These are phyloP conservation scores for Taxawa tesnikishii DNA, from an alignment of 2,329 filamentous ascomycete genomes.

Conservation along the genomic window DNA sequence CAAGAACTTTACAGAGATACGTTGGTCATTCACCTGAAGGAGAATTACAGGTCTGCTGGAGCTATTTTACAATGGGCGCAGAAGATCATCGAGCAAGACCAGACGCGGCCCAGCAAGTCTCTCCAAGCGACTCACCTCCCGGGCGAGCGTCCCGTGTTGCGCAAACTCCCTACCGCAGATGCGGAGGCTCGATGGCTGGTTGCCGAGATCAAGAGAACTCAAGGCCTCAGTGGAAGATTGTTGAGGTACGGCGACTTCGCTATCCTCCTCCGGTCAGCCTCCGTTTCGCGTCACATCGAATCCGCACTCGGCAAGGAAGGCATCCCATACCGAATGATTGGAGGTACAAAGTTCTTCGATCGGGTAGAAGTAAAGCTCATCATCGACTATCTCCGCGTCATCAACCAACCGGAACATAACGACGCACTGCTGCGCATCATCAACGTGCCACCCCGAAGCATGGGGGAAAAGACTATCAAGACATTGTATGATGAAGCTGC, in stretches of 20 bases:
- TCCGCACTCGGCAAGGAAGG: conserved; percentile 66
- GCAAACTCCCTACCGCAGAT: conserved; percentile 56
- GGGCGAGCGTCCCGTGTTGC: conserved; percentile 69
- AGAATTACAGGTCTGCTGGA: conserved; percentile 88
- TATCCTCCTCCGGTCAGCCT: conserved; percentile 73
- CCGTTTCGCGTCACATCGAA: conserved; percentile 77
- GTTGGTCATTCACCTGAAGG: conserved; percentile 71
- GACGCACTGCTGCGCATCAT: conserved; percentile 75
- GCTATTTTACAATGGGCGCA: conserved; percentile 71
- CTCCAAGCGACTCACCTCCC: conserved; percentile 68
- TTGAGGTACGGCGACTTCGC: conserved; percentile 68
- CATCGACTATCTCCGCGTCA: conserved; percentile 76
- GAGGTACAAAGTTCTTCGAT: conserved; percentile 84
- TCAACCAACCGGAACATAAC: conserved; percentile 75
- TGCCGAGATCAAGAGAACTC: conserved; percentile 61
- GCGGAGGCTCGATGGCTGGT: conserved; percentile 83
- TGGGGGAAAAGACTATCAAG: conserved; percentile 70
- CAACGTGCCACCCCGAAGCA: conserved; percentile 68
- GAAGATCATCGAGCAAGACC: conserved; percentile 83
- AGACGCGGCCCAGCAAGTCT: conserved; percentile 63
- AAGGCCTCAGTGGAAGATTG: conserved; percentile 60
- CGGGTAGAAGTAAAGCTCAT: conserved; percentile 77
- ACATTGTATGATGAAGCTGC: conserved; percentile 67
- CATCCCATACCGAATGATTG: conserved; percentile 85
- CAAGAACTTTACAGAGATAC: conserved; percentile 65